These are phyloP conservation scores for Dentipellis fragilis DNA, from an alignment of 768 basidiomycete genomes.

Conservation along the genomic window DNA sequence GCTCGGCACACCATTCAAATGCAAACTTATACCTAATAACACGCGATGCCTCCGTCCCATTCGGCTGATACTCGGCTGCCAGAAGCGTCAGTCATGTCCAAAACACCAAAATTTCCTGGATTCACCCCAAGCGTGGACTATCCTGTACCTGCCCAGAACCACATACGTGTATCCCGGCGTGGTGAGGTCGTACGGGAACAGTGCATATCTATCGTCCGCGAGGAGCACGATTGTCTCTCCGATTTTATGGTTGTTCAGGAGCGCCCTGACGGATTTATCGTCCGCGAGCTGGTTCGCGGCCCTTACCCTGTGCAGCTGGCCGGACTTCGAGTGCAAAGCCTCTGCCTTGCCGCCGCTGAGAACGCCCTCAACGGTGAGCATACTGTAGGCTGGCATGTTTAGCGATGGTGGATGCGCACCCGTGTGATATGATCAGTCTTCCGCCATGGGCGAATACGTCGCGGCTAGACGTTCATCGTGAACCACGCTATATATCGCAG, in stretches of 20 bases:
- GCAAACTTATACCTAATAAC: constrained; percentile 77
- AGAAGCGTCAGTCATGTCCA: constrained; percentile 4
- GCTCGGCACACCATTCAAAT: constrained; percentile 75
- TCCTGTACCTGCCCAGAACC: constrained; percentile 62
- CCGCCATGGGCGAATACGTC: constrained; percentile 59
- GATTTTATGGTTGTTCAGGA: constrained; percentile 47
- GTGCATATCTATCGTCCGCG: constrained; percentile 62
- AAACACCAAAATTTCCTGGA: constrained; percentile 4
- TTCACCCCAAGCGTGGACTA: constrained; percentile 63
- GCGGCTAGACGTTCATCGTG: constrained; percentile 34
- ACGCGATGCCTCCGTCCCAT: constrained; percentile 33
- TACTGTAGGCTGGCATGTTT: neutral
- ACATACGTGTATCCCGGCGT: constrained; percentile 39
- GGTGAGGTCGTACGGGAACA: constrained; percentile 63
- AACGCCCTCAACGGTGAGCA: neutral
- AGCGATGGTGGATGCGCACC: constrained; percentile 33
- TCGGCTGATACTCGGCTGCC: constrained; percentile 54
- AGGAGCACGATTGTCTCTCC: constrained; percentile 57
- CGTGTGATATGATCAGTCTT: constrained; percentile 73
- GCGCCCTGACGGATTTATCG: constrained; percentile 62
- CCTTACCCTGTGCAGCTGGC: constrained; percentile 27
- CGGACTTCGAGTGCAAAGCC: constrained; percentile 34
- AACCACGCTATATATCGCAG: constrained; percentile 5
- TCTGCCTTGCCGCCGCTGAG: constrained; percentile 64
- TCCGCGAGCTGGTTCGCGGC: constrained; percentile 60